Conservation (phyloP, 352 stramenopile species). For the Phytophthora tentaculata region DNA sequence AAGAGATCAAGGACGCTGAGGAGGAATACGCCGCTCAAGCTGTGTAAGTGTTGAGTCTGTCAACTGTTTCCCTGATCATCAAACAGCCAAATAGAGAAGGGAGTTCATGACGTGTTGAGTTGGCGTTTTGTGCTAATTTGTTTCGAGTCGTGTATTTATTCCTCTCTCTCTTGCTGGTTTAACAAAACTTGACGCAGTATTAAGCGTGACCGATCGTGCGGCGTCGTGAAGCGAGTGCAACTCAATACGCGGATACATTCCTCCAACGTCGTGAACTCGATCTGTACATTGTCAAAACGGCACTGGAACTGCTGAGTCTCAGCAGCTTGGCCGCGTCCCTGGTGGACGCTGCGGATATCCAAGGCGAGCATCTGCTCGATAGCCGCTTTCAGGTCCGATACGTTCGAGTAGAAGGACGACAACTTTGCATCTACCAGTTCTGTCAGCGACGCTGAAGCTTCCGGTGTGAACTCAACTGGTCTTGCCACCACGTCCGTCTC, state of each 20-base stretch:
- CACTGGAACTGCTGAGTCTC: constrained; percentile 71
- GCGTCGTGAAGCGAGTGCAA: constrained; percentile 44
- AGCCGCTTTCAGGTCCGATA: constrained; percentile 56
- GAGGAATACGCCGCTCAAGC: constrained; percentile 17
- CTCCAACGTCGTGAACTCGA: constrained; percentile 79
- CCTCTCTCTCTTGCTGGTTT: constrained; percentile 30
- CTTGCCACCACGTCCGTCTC: constrained; percentile 53
- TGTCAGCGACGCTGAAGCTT: constrained; percentile 48
- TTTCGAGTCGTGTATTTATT: constrained; percentile 17
- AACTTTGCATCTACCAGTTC: constrained; percentile 49
- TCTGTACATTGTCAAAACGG: constrained; percentile 76
- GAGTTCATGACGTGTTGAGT: constrained; percentile 21
- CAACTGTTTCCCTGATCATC: constrained; percentile 13
- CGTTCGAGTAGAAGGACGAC: constrained; percentile 70
- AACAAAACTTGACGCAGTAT: constrained; percentile 31
- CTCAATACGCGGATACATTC: constrained; percentile 68
- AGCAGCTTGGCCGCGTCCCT: constrained; percentile 65
- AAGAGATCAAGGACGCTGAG: constrained; percentile 92
- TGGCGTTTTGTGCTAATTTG: constrained; percentile 15
- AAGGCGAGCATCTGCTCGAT: constrained; percentile 86
- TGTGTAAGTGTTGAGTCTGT: constrained; percentile 17
- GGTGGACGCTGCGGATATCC: constrained; percentile 85
- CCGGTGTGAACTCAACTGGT: constrained; percentile 58
- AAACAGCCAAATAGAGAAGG: constrained; percentile 21
- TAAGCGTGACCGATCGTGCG: constrained; percentile 34